Percentiles rank a stretch among this genome's conserved stretches.
phyloP scores from a whole-genome alignment of 768 basidiomycete species.

The Mycena venus region DNA sequence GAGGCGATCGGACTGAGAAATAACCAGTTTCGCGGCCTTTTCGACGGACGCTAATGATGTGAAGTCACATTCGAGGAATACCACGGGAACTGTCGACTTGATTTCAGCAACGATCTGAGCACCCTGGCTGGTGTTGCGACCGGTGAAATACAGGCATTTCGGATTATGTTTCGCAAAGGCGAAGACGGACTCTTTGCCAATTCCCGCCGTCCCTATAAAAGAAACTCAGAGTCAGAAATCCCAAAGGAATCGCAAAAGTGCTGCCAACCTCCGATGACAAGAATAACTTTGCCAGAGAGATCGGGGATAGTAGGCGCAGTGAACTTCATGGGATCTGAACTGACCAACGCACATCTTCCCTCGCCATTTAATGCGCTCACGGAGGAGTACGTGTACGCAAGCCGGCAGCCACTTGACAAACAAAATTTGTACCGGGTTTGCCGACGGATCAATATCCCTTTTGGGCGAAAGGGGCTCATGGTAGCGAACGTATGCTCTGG shows the following conservation, averaged over 20 bases:
- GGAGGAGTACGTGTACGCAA: no score
- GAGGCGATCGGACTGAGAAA: conserved; percentile 27
- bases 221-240: no score
- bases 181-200: conserved; percentile 22
- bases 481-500: no score
- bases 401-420: no score
- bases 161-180: conserved; percentile 29
- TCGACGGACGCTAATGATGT: conserved; percentile 27
- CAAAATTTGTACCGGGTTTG: no score
- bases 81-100: neutral
- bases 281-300: conserved; percentile 22
- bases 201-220: conserved; percentile 25
- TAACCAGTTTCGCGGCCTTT: conserved; percentile 7
- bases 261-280: conserved; percentile 22
- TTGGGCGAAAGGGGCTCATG: no score
- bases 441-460: no score
- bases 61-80: conserved; percentile 30
- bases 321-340: no score
- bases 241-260: no score
- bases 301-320: conserved; percentile 23
- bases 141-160: conserved; percentile 26
- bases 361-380: no score
- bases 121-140: conserved; percentile 20
- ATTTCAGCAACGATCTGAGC: neutral
- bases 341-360: no score